Evolutionary conservation across 2,329 filamentous ascomycete species (phyloP).

Genomic region (Basipetospora sp.): DNA sequence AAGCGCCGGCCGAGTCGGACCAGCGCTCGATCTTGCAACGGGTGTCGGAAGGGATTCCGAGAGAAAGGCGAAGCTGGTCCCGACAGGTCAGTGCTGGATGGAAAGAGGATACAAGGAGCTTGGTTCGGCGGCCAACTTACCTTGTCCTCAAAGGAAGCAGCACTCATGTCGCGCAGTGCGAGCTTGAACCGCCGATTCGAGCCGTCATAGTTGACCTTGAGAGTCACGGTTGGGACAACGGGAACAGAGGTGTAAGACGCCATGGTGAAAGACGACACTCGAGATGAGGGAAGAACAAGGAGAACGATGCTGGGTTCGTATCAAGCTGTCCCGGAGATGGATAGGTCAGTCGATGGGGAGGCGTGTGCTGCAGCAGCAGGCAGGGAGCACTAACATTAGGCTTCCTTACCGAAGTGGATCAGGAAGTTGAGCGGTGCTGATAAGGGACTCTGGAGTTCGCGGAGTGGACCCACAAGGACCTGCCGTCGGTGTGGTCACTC

Average conservation of each 20-base stretch:
- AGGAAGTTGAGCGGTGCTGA: too few species aligned
- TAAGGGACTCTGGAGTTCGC: too few species aligned
- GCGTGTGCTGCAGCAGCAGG: too few species aligned
- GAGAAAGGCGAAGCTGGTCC: conserved; percentile 20
- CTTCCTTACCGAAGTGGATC: too few species aligned
- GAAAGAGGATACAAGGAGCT: not conserved
- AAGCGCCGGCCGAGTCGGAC: conserved; percentile 78
- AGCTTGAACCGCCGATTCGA: conserved; percentile 74
- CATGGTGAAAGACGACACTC: not conserved
- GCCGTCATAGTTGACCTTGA: conserved; percentile 73
- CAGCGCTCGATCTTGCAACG: conserved; percentile 68
- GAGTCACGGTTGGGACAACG: conserved; percentile 39
- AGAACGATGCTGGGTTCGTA: too few species aligned
- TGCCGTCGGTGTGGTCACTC: too few species aligned
- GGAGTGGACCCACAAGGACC: too few species aligned
- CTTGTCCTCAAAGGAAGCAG: conserved; percentile 62
- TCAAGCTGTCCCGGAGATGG: too few species aligned
- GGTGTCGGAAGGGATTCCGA: conserved; percentile 19
- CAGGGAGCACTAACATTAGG: too few species aligned
- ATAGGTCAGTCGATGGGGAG: too few species aligned
- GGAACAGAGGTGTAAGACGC: conserved; percentile 4
- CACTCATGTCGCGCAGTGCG: conserved; percentile 68
- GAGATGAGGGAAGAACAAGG: too few species aligned
- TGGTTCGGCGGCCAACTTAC: conserved; percentile 39
- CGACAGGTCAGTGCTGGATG: not conserved